Percentiles rank a stretch among this genome's conserved stretches.
These are phyloP conservation scores for Tulasnella sp. DNA, from an alignment of 768 basidiomycete species.

Conservation along the genomic window DNA sequence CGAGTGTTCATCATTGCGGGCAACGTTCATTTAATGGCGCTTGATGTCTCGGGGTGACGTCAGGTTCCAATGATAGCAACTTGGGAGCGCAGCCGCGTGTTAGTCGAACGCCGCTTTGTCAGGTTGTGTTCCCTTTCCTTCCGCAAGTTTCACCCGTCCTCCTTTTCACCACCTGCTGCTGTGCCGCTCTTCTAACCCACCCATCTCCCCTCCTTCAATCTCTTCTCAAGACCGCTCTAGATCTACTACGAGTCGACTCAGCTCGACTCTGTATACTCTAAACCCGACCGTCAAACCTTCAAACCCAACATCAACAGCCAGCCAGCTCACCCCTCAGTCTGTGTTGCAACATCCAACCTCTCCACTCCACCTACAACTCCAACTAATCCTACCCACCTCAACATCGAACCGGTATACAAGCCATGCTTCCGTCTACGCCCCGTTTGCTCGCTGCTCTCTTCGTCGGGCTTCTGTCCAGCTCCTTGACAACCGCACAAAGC, in stretches of 20 bases:
- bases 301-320: background rate
- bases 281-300: background rate
- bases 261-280: background rate
- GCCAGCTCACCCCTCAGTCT: constrained; percentile 1
- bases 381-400: background rate
- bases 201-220: constrained; percentile 22
- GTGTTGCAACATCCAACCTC: background rate
- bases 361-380: background rate
- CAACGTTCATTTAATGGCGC: background rate
- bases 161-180: constrained; percentile 23
- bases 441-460: background rate
- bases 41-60: background rate
- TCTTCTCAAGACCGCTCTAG: constrained; percentile 10
- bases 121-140: background rate
- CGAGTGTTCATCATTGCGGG: background rate
- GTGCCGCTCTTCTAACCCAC: constrained; percentile 25
- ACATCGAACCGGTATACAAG: background rate
- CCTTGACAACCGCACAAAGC: constrained; percentile 2
- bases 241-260: background rate
- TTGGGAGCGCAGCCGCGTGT: background rate
- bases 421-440: background rate
- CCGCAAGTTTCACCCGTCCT: constrained; percentile 19
- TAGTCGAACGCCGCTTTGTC: background rate
- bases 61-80: background rate
- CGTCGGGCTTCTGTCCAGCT: background rate